Base-by-base conservation (phyloP, 202 grass and related monocot species). In the Carex sylvatica region DNA sequence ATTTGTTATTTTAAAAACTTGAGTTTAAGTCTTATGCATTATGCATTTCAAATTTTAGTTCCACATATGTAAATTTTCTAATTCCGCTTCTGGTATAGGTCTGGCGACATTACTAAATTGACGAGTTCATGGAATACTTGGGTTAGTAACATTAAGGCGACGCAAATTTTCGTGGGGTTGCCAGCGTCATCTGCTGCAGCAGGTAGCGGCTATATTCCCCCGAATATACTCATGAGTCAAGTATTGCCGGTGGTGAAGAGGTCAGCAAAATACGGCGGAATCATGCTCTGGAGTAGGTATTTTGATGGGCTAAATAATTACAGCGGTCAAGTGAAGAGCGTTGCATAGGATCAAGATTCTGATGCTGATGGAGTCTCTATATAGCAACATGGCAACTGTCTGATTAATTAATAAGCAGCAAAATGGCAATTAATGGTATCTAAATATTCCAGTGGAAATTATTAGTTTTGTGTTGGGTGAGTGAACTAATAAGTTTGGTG, bases 241-340 rank as follows among this genome's bases (percentile, higher is more conserved):
- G 90, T 95, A 74, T 9, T 95, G 74, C 93, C 93, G 0, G 80
- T 2, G 58, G 70, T 89, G 47, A 10, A 47, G n/a, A 22, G 52
- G 9, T 13, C 61, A 12, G 9, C 51, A 30, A 89, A 85, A 4
- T 96, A 96, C 15, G 90, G 87, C 14, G 93, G 91, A 22, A 88
- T 97, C 78, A 97, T 97, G 93, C 2, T 97, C 60, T 97, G 89
- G 89, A 83, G 16, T 81, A 84, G 93, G 14, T 90, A 9, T 82
- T 70, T 61, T 72, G 93, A 97, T 80, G 51, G 38, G 78, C 78
- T 28, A 24, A 85, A 85, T 33, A 76, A 26, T 30, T 93, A 93
- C 73, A 88, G 87, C 75, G 1, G 0, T 70, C 83, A 86, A 89
- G 84, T 93, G 36, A 81, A 86, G 86, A 16, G 2, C 42, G 11